Conservation (phyloP, 2,329 filamentous ascomycete species). For the Monosporascus sp. region DNA sequence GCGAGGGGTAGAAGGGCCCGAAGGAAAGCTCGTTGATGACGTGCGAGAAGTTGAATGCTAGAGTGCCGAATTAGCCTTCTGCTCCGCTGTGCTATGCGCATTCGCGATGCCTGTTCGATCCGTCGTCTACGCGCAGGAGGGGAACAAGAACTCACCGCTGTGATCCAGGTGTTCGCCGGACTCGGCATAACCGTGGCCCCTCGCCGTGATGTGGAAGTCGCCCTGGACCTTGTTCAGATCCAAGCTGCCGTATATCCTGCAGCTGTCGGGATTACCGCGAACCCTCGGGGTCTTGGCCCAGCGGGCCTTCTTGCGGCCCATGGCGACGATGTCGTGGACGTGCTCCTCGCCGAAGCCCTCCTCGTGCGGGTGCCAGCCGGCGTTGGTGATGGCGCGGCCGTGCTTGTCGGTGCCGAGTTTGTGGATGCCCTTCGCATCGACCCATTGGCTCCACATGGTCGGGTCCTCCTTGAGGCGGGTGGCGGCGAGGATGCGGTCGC, state of each 20-base stretch:
- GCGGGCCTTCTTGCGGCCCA: slow-evolving; percentile 58
- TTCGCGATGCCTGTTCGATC: background rate
- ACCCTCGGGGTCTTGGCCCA: slow-evolving; percentile 72
- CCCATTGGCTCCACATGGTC: slow-evolving; percentile 81
- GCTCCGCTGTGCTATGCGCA: background rate
- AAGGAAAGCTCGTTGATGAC: slow-evolving; percentile 95
- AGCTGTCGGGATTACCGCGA: slow-evolving; percentile 60
- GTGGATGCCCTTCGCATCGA: slow-evolving; percentile 62
- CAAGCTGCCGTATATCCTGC: slow-evolving; percentile 82
- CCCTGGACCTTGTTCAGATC: slow-evolving; percentile 96
- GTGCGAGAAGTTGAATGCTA: slow-evolving; percentile 96
- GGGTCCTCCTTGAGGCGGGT: slow-evolving; percentile 67
- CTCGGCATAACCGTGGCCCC: slow-evolving; percentile 91
- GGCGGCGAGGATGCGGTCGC: slow-evolving; percentile 83
- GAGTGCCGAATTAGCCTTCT: slow-evolving; percentile 15
- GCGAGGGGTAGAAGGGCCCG: slow-evolving; percentile 90
- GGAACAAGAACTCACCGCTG: slow-evolving; percentile 48
- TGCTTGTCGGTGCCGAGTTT: slow-evolving; percentile 51
- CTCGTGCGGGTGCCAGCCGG: slow-evolving; percentile 58
- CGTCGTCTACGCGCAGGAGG: background rate
- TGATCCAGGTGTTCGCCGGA: slow-evolving; percentile 78
- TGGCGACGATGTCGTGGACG: slow-evolving; percentile 82
- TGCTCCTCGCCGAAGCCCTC: slow-evolving; percentile 75
- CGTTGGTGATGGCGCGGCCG: slow-evolving; percentile 50
- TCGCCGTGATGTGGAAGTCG: slow-evolving; percentile 94